Evolutionary conservation across 163 green algal genomes (phyloP), one percentile per base, ranked within the genome.

Genomic region (Trebouxiophyceae sp.): DNA sequence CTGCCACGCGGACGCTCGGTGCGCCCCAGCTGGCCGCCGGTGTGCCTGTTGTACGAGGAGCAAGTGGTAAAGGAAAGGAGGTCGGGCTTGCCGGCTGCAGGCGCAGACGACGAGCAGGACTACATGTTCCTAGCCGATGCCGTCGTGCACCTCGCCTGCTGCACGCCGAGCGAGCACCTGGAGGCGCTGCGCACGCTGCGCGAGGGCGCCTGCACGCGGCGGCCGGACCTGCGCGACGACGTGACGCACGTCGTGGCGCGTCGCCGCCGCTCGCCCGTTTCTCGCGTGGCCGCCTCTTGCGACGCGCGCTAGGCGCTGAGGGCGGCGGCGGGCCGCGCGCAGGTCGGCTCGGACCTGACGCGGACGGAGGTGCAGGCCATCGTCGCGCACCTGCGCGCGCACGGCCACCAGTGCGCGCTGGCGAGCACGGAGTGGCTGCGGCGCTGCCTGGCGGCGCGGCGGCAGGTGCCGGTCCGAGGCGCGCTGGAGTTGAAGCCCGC

Each of bases 351-450:
- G 45, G 66, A 65, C 33, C 26, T 27, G 5, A 63, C 68, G 33
- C 22, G 12, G 28, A 57, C 56, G 27, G 61, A 71, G 47, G 28
- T 60, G 7, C 26, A 60, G 28, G 61, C 46, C 22, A 44, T 57
- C 44, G 46, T 50, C 44, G 57, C 65, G 44, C 47, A 76, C 33
- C 26, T 57, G 58, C 58, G 55, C 33, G 55, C 16, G 33, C 58
- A 65, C 24, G 33, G 33, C 58, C 3, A 54, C 47, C 33, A 32
- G 2, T 33, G 73, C 22, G 34, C 70, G 7, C 6, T 77, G 24
- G 76, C 86, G 8, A 62, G 33, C 4, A 56, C 76, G 28, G 67
- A 76, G 27, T 88, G 81, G 81, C 68, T 87, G 44, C 67, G 71
- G 29, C 33, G 60, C 19, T 82, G 78, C 58, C 28, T 57, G 31